Base-by-base conservation (phyloP, 345 rosid genomes). In the Cardamine resedifolia region DNA sequence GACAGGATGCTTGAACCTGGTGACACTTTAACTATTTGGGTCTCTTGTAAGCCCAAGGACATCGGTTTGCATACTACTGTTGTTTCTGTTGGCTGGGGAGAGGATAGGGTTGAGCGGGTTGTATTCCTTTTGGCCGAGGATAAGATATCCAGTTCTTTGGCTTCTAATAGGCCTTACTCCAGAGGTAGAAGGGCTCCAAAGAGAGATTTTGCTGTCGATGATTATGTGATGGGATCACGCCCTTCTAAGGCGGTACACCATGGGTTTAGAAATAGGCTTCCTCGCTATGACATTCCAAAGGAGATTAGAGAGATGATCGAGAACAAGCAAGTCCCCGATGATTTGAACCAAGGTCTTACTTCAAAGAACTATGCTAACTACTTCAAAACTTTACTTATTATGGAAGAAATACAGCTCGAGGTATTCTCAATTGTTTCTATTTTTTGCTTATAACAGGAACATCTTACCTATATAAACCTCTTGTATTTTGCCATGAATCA, bases 351-450 rank as follows among this genome's bases (percentile, higher is more conserved):
- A 21, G 92, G 89, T 71, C 80, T 91, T 3, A 80, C 83, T 0
- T 49, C 28, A 20, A 51, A 58, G 7, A 89, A 83, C 69, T 94
- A 91, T 79, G 84, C 81, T 36, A 30, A 68, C 44, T 89, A 78
- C 81, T 94, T 81, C 81, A 86, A 81, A 36, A 83, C 81, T 20
- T 76, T 94, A 68, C 60, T 94, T 77, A 70, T 86, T 73, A 82
- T 89, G 91, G 98, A 91, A 77, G 98, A 94, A 68, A 24, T 94
- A 64, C 88, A 94, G 64, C 76, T 91, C 43, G 96, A 91, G 97
- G 96, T 90, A 83, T 47, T 38, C 43, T 52, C 70, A 60, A n/a
- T n/a, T n/a, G n/a, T n/a, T n/a, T n/a, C n/a, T n/a, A 61, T 24
- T 21, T 48, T 68, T 26, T 58, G 38, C 3, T 51, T 0, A 18